Conservation (phyloP, 148 eudicot species). For the Euryodendron excelsum region DNA sequence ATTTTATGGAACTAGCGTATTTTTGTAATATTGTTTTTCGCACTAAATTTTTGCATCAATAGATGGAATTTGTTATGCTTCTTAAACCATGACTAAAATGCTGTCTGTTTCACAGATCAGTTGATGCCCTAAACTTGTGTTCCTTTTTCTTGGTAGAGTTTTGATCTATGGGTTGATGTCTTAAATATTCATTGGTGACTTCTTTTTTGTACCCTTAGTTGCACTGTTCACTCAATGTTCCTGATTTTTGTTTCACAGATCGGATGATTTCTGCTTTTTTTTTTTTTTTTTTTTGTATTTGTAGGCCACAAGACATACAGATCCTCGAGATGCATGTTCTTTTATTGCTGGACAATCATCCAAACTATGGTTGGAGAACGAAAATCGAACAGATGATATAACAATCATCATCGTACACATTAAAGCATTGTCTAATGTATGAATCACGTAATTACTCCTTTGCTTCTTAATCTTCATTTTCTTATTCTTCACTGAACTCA, state of each 20-base stretch:
- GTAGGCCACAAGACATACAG: constrained; percentile 61
- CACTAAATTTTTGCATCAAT: too few species aligned
- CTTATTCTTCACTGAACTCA: too few species aligned
- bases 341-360: constrained; percentile 78
- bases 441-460: constrained; percentile 20
- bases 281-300: neutral
- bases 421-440: constrained; percentile 62
- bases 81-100: neutral
- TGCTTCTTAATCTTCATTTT: neutral
- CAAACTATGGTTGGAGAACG: constrained; percentile 81
- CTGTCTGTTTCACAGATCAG: neutral
- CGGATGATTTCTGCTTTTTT: too few species aligned
- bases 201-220: neutral
- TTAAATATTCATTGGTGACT: neutral
- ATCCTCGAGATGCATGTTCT: constrained; percentile 80
- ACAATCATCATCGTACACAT: constrained; percentile 77
- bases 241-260: constrained; percentile 5
- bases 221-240: neutral
- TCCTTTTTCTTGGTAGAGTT: neutral
- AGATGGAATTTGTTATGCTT: neutral
- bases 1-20: neutral
- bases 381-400: constrained; percentile 90
- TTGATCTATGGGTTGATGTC: neutral
- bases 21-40: too few species aligned
- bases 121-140: neutral